Percentiles rank a stretch among this genome's conserved stretches.
Evolutionary conservation across 83 land plant genomes (phyloP).

Genomic region (Thuja plicata): DNA sequence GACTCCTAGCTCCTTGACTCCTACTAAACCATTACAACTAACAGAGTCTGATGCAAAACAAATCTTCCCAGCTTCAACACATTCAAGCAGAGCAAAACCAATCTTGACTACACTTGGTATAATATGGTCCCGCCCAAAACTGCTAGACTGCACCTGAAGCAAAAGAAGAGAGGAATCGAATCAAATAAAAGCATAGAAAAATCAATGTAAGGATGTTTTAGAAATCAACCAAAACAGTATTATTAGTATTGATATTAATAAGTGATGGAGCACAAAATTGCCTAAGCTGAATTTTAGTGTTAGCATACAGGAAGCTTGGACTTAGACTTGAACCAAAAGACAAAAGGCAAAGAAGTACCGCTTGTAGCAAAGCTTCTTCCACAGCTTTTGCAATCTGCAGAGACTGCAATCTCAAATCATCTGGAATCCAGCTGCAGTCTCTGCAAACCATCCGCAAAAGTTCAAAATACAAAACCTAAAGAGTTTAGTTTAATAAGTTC

Average conservation of each 20-base stretch:
- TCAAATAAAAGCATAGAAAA: background rate
- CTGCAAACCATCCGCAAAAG: slow-evolving; percentile 30
- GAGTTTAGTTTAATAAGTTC: background rate
- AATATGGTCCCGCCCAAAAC: slow-evolving; percentile 83
- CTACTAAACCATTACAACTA: slow-evolving; percentile 39
- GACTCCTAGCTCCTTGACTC: slow-evolving; percentile 56
- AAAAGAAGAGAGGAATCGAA: background rate
- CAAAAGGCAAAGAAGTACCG: slow-evolving; percentile 39
- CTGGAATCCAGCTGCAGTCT: slow-evolving; percentile 57
- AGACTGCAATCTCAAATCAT: slow-evolving; percentile 53
- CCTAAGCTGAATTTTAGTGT: background rate
- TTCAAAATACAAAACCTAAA: background rate
- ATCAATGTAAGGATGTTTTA: background rate
- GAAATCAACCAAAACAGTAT: background rate
- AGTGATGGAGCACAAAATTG: no score
- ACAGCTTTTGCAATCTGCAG: slow-evolving; percentile 37
- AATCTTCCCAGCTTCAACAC: slow-evolving; percentile 25
- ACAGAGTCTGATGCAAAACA: background rate
- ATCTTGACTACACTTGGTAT: slow-evolving; percentile 77
- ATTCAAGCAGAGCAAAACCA: slow-evolving; percentile 72
- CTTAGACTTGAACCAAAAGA: slow-evolving; percentile 7
- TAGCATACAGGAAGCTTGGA: background rate
- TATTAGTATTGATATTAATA: no score
- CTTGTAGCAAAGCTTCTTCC: slow-evolving; percentile 57
- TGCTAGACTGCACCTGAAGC: slow-evolving; percentile 68